These are phyloP conservation scores for Akebia trifoliata DNA, from an alignment of 164 flowering plant genomes.

Conservation along the genomic window DNA sequence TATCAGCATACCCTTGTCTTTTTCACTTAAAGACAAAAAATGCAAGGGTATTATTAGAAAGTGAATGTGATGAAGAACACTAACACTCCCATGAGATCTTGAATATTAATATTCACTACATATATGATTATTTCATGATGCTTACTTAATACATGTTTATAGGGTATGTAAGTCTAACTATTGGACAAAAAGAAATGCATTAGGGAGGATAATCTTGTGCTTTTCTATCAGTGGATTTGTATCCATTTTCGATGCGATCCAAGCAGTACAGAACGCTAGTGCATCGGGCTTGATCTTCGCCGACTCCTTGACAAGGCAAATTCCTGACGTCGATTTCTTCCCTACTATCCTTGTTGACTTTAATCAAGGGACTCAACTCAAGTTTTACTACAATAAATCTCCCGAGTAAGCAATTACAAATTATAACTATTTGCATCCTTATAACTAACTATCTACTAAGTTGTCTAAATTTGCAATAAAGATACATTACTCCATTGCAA, in stretches of 20 bases:
- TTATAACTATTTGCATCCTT: background rate
- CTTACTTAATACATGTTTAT: background rate
- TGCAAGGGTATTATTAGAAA: too few species aligned
- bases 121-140: too few species aligned
- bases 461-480: too few species aligned
- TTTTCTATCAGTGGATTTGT: slow-evolving; percentile 41
- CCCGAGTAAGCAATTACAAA: slow-evolving; percentile 19
- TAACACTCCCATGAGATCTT: too few species aligned
- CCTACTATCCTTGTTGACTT: slow-evolving; percentile 45
- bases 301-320: slow-evolving; percentile 30
- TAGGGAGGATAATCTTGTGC: slow-evolving; percentile 43
- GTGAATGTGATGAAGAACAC: too few species aligned
- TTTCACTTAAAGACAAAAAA: too few species aligned
- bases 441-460: too few species aligned
- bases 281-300: slow-evolving; percentile 51
- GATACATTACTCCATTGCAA: too few species aligned
- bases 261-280: slow-evolving; percentile 27
- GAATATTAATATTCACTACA: too few species aligned
- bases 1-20: too few species aligned
- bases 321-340: slow-evolving; percentile 36
- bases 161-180: slow-evolving; percentile 28
- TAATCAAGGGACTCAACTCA: slow-evolving; percentile 43
- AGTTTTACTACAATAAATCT: slow-evolving; percentile 24
- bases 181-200: slow-evolving; percentile 22
- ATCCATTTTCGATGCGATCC: slow-evolving; percentile 26